Conservation (phyloP, 176 grass and related monocot genomes). For the Hordeum marinum region DNA sequence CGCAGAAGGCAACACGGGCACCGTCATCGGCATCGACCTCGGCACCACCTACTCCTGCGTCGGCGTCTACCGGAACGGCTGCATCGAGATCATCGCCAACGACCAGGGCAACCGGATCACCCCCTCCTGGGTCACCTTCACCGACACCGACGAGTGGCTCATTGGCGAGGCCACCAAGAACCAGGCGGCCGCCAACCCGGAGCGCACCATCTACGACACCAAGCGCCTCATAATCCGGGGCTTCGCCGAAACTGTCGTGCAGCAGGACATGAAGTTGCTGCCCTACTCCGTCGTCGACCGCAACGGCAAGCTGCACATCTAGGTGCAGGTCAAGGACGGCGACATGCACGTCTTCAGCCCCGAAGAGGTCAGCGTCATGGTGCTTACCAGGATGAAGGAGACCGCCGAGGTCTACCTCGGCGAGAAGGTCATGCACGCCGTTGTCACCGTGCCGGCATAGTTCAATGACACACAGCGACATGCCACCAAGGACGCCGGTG, state of each 20-base stretch:
- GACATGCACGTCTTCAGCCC: background rate
- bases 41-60: conserved; percentile 74
- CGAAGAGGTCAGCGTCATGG: conserved; percentile 3
- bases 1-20: background rate
- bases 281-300: conserved; percentile 7
- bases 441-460: conserved; percentile 74
- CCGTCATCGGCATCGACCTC: conserved; percentile 64
- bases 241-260: conserved; percentile 50
- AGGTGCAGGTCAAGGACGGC: background rate
- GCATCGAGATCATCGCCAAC: conserved; percentile 62
- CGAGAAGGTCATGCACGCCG: background rate
- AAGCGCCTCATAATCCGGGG: conserved; percentile 61
- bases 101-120: conserved; percentile 65
- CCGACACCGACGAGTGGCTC: conserved; percentile 48
- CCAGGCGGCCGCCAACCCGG: conserved; percentile 47
- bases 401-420: conserved; percentile 4
- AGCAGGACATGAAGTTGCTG: conserved; percentile 69
- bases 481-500: conserved; percentile 85
- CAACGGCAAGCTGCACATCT: background rate
- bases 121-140: conserved; percentile 53
- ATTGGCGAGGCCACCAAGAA: conserved; percentile 82
- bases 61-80: conserved; percentile 59
- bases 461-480: conserved; percentile 90
- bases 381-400: conserved; percentile 18
- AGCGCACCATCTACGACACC: conserved; percentile 65